Evolutionary conservation across 495 filamentous ascomycete species (phyloP).

Genomic region (Parathielavia hyrcaniae): DNA sequence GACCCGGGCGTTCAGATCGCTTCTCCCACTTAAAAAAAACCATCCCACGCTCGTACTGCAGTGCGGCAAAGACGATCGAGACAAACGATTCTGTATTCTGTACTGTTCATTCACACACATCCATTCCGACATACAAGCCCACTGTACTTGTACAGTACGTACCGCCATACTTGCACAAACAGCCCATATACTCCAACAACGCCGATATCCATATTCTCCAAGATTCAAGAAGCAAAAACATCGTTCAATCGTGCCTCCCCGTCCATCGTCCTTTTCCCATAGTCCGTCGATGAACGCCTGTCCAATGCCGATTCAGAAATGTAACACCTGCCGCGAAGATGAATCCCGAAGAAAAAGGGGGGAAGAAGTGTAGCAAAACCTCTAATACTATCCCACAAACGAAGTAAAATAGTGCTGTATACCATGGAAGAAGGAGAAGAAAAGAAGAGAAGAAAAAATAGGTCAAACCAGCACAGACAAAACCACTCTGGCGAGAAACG

Average conservation of each 20-base stretch:
- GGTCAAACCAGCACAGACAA: background rate
- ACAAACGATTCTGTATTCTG: too few relatives aligned
- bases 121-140: too few relatives aligned
- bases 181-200: background rate
- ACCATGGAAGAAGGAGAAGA: too few relatives aligned
- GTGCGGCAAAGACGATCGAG: too few relatives aligned
- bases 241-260: constrained; percentile 1
- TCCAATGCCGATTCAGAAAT: constrained; percentile 1
- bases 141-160: too few relatives aligned
- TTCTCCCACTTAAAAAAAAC: too few relatives aligned
- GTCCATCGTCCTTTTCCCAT: background rate
- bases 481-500: background rate
- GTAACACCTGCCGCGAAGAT: background rate
- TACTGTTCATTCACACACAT: too few relatives aligned
- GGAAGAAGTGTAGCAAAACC: background rate
- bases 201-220: background rate
- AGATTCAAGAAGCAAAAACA: background rate
- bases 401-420: too few relatives aligned
- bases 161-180: background rate
- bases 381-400: too few relatives aligned
- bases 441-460: background rate
- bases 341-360: background rate
- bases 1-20: too few relatives aligned
- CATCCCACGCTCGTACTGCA: too few relatives aligned
- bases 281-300: constrained; percentile 2